Base-by-base conservation (phyloP, 1,139 yeast genomes). In the Groenewaldozyma auringiensis region DNA sequence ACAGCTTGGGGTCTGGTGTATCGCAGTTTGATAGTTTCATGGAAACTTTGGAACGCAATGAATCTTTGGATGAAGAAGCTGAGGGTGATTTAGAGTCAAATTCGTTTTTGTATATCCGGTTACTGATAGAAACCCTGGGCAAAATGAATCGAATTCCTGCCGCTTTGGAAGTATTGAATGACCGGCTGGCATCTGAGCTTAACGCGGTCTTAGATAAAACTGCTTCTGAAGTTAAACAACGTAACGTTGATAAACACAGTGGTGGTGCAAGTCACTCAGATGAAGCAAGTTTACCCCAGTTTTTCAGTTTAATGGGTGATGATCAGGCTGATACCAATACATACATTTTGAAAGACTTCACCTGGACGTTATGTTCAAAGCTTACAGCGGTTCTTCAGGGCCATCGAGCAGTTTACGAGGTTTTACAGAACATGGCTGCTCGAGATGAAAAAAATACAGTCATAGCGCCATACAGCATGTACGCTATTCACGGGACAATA, bases 351-450 rank as follows among this genome's bases (percentile, higher is more conserved):
- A 79, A 81, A 53, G 89, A 84, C 53, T 69, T 86, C 42, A 83
- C 84, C 54, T 79, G 85, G 61, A 72, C 79, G 1, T 69, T 85
- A 8, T 86, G 83, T 56, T 68, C 78, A 22, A 81, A 79, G 59
- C 65, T 79, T 46, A 66, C 83, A 45, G 73, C 79, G 18, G 79
- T 84, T 4, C 63, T 86, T 21, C 94, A 86, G 64, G 76, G 78
- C 32, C 89, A 85, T 58, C 71, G 83, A 43, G 79, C 82, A 1
- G 71, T 87, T 2, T 69, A 70, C 50, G 87, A 79, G 51, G 74
- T 81, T 9, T 74, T 75, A 2, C 58, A 64, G 41, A 55, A 61
- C 2, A 56, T 72, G 58, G n/a, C 53, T 50, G 44, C 41, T 49
- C 4, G 51, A 51, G 14, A 51, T 51, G 18, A 50, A 45, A 8